phyloP scores from a whole-genome alignment of 1,139 yeast species.

The Candida smagusa region DNA sequence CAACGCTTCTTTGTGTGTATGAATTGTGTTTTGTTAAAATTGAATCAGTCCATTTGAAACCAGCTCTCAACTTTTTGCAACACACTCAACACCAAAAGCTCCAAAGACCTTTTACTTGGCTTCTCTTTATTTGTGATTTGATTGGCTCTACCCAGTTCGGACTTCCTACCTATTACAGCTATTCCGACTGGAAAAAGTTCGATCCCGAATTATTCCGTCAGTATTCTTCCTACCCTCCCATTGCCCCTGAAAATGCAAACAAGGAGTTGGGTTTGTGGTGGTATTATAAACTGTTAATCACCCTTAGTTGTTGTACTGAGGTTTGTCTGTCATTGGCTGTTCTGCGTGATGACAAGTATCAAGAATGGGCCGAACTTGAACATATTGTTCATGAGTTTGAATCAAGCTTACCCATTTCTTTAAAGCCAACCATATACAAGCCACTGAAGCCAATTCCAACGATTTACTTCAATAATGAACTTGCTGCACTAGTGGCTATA shows the following conservation, averaged over 20 bases:
- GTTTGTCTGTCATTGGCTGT: constrained; percentile 27
- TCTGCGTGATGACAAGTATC: constrained; percentile 18
- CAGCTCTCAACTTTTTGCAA: constrained; percentile 5
- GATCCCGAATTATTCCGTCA: constrained; percentile 29
- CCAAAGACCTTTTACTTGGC: constrained; percentile 34
- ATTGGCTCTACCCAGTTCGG: constrained; percentile 32
- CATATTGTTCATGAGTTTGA: constrained; percentile 28
- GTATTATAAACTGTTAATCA: constrained; percentile 31
- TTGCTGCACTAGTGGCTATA: constrained; percentile 31
- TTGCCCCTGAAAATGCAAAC: constrained; percentile 4
- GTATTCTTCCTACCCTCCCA: constrained; percentile 3
- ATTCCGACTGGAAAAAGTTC: constrained; percentile 10
- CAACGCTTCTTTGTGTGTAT: constrained; percentile 36
- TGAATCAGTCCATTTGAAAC: constrained; percentile 7
- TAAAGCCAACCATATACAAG: constrained; percentile 31
- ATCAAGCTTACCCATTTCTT: constrained; percentile 22
- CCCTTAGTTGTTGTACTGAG: constrained; percentile 29
- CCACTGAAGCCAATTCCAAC: constrained; percentile 26
- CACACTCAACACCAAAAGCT: constrained; percentile 1
- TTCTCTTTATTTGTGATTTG: constrained; percentile 33
- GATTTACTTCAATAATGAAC: constrained; percentile 34
- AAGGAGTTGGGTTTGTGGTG: constrained; percentile 29
- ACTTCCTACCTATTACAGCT: constrained; percentile 17
- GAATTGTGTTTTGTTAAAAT: constrained; percentile 31
- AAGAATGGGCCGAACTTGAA: constrained; percentile 30